Percentiles rank a stretch among this genome's conserved stretches.
phyloP scores from a whole-genome alignment of 169 alveolate genomes.

The Cardiosporidium cionae region DNA sequence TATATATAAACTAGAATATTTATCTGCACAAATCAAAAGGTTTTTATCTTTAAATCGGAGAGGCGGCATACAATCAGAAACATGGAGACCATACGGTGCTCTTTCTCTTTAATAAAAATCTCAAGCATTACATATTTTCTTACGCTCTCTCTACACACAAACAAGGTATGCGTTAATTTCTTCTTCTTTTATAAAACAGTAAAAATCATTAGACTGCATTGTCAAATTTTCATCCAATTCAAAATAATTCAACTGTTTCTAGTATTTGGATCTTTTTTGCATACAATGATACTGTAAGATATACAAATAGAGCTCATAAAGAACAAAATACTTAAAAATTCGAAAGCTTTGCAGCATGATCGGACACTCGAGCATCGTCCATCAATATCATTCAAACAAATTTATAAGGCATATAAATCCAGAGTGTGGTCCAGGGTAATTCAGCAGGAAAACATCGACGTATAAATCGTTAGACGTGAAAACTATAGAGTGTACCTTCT shows the following conservation, averaged over 20 bases:
- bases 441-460: not conserved
- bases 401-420: not conserved
- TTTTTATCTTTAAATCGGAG: not conserved
- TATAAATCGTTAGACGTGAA: not conserved
- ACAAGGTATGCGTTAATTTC: too few species aligned
- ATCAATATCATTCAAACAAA: not conserved
- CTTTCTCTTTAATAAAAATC: not conserved
- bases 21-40: not conserved
- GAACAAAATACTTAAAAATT: not conserved
- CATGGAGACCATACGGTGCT: not conserved
- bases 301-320: not conserved
- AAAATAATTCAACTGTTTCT: too few species aligned
- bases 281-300: too few species aligned
- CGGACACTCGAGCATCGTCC: not conserved
- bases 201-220: too few species aligned
- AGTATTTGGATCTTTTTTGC: too few species aligned
- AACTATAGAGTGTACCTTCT: not conserved
- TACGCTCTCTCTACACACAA: too few species aligned
- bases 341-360: not conserved
- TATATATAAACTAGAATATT: not conserved
- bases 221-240: too few species aligned
- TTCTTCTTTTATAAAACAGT: too few species aligned
- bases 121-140: not conserved
- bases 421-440: not conserved
- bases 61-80: not conserved